A percentile compares a stretch with the other conserved stretches of the same genome.
These are phyloP conservation scores for Fusarium agapanthi DNA, from an alignment of 2,329 filamentous ascomycete species.

Conservation along the genomic window DNA sequence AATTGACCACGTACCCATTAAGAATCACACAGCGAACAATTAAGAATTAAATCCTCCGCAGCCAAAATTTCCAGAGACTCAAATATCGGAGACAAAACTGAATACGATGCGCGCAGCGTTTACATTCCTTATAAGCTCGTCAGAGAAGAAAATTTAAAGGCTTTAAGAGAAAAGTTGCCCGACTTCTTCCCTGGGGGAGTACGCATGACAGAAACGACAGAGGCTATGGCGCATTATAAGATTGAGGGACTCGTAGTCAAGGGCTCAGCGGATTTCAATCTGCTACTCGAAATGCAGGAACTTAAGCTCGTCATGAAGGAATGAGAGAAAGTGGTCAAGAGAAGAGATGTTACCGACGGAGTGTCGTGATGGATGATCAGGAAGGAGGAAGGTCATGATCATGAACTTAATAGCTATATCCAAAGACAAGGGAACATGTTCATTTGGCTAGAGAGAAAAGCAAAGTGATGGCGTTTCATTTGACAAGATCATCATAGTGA, in stretches of 20 bases:
- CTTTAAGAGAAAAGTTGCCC: too few relatives aligned
- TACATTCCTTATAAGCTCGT: background rate
- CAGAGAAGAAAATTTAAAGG: accelerated
- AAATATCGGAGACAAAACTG: background rate
- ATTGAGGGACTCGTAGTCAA: background rate
- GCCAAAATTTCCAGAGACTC: background rate
- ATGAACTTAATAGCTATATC: background rate
- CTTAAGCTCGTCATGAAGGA: background rate
- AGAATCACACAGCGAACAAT: background rate
- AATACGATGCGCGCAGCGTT: background rate
- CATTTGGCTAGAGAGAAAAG: accelerated
- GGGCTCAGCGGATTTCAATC: background rate
- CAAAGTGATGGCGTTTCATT: accelerated
- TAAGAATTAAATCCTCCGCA: accelerated
- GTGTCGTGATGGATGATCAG: background rate
- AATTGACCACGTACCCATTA: background rate
- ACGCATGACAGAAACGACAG: background rate
- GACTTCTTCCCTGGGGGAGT: too few relatives aligned
- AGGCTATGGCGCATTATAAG: background rate
- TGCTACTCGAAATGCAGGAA: background rate
- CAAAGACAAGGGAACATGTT: accelerated
- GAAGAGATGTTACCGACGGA: accelerated
- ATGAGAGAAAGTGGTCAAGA: background rate
- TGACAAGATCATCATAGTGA: accelerated
- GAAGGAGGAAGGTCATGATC: background rate